Percentiles rank a stretch among this genome's conserved stretches.
phyloP scores from a whole-genome alignment of 148 eudicot species.

The Tetragonia tetragonoides region DNA sequence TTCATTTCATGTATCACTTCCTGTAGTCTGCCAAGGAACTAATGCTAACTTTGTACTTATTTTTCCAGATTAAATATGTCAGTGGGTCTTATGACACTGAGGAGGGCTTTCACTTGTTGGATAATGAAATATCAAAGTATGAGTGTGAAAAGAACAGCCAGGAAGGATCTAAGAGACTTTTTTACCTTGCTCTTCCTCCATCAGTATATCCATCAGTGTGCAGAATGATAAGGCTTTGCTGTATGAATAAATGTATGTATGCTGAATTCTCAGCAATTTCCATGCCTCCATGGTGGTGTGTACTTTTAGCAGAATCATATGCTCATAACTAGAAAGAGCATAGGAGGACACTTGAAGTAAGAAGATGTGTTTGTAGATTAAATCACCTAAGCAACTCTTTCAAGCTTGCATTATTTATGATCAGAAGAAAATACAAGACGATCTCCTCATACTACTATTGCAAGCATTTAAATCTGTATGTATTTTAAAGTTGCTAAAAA shows the following conservation, averaged over 20 bases:
- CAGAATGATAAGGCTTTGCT: constrained; percentile 72
- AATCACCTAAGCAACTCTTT: neutral
- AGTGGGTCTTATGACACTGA: constrained; percentile 77
- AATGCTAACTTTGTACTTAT: constrained; percentile 10
- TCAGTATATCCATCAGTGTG: constrained; percentile 96
- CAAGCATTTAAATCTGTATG: neutral
- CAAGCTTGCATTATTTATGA: neutral
- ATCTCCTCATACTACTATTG: too few relatives aligned
- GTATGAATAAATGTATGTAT: constrained; percentile 73
- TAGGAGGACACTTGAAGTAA: too few relatives aligned
- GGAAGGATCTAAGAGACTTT: constrained; percentile 79
- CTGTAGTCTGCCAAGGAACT: neutral
- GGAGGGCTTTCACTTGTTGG: constrained; percentile 69
- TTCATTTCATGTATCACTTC: neutral
- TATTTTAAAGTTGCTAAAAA: neutral
- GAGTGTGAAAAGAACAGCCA: constrained; percentile 47
- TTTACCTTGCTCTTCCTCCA: constrained; percentile 97
- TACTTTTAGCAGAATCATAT: neutral
- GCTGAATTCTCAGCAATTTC: constrained; percentile 3
- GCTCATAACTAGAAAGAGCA: too few relatives aligned
- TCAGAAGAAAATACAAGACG: neutral
- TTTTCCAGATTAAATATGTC: constrained; percentile 76
- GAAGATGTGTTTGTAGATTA: too few relatives aligned
- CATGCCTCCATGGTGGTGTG: neutral
- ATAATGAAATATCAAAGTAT: constrained; percentile 60